A percentile compares a stretch with the other conserved stretches of the same genome.
phyloP scores from a whole-genome alignment of 2,329 filamentous ascomycete genomes.

The Falciphora oryzae region DNA sequence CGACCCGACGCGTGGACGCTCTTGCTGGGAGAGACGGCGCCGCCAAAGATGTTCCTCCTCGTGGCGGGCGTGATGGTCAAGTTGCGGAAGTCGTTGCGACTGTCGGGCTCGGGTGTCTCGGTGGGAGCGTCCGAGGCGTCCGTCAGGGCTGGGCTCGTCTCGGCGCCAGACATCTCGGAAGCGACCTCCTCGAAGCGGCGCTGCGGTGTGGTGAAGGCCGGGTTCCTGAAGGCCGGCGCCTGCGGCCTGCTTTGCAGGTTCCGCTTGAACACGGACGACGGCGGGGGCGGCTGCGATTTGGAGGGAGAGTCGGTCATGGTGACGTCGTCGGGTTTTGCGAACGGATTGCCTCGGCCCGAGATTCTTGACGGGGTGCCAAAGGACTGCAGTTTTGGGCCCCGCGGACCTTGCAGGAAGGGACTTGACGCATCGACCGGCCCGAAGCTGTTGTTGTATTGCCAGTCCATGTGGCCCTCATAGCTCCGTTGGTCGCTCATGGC shows the following conservation, averaged over 20 bases:
- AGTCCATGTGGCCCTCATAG: slow-evolving; percentile 59
- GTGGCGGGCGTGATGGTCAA: slow-evolving; percentile 43
- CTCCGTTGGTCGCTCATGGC: slow-evolving; percentile 41
- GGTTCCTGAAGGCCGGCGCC: slow-evolving; percentile 56
- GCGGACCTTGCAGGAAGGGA: slow-evolving; percentile 51
- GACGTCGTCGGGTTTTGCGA: slow-evolving; percentile 15
- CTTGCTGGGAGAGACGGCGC: slow-evolving; percentile 5
- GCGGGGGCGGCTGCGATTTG: slow-evolving; percentile 27
- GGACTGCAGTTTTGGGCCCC: slow-evolving; percentile 27
- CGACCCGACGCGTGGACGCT: slow-evolving; percentile 42
- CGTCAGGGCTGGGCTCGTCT: slow-evolving; percentile 55
- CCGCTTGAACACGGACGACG: slow-evolving; percentile 41
- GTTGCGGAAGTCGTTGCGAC: slow-evolving; percentile 32
- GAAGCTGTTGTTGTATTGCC: slow-evolving; percentile 55
- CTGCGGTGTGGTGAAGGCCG: slow-evolving; percentile 58
- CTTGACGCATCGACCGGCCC: slow-evolving; percentile 56
- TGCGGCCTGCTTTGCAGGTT: slow-evolving; percentile 34
- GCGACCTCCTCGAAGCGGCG: slow-evolving; percentile 48
- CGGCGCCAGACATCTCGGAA: slow-evolving; percentile 51
- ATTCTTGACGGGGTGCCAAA: slow-evolving; percentile 17
- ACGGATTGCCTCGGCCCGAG: slow-evolving; percentile 19
- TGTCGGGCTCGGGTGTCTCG: slow-evolving; percentile 47
- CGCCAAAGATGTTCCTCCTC: slow-evolving; percentile 23
- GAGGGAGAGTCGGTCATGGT: slow-evolving; percentile 18
- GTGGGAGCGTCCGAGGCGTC: slow-evolving; percentile 48